Base-by-base conservation (phyloP, 257 asterid species). In the Catharanthus roseus region DNA sequence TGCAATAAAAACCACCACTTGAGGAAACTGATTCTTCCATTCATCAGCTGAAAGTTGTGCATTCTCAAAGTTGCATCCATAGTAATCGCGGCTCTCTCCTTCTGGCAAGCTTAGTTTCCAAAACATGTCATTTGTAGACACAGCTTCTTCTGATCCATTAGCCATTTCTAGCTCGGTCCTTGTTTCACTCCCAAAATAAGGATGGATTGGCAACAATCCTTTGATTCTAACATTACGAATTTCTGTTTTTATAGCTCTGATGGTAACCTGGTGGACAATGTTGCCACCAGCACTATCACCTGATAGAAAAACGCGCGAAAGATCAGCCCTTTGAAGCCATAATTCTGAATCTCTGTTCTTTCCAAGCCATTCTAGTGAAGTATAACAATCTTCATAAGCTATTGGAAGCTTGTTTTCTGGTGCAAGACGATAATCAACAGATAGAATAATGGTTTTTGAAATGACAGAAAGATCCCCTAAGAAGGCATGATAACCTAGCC, bases 281-380 rank as follows among this genome's bases (percentile, higher is more conserved):
- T 90, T 92, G 11, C 90, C 96, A 24, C 95, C 96, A 57, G 96
- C 96, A 65, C 98, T 90, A 54, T 92, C 98, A 0, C 98, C 96
- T 0, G 86, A 81, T 31, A 92, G 82, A 72, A 87, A 92, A 55
- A 86, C 77, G 3, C 83, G 73, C 10, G 84, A 73, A 11, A 88
- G 87, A 66, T 90, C 86, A 11, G 86, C 86, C 34, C 19, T n/a
- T 0, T 42, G 34, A 18, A 86, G 85, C 90, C 87, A 90, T 10
- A 87, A 81, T 41, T 85, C 95, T 19, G 76, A 1, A 39, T 51
- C 28, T 34, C 18, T 33, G 34, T 67, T 72, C 18, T 72, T 38
- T 61, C 53, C 26, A 33, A 90, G 51, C 96, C 93, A 92, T 55
- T 83, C 80, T 24, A 92, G 82, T 3, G 93, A 85, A 19, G 67